Evolutionary conservation across 441 rosid species (phyloP), one percentile per base, ranked within the genome.

Genomic region (Sinapis alba): DNA sequence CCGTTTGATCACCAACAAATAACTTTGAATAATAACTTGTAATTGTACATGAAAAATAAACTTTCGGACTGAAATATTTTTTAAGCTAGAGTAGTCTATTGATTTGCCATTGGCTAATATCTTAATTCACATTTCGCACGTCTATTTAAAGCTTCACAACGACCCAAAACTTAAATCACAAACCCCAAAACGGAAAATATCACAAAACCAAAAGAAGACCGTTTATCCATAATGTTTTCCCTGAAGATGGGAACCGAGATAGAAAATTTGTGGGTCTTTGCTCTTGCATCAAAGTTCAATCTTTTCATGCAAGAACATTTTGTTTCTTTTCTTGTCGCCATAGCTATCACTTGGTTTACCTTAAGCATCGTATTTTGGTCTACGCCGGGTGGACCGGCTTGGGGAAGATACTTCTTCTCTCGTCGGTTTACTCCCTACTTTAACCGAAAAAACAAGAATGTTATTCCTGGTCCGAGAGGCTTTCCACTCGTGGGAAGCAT

Each of bases 361-460:
- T 70, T 86, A 34, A 47, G 83, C 64, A 62, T 91, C 41, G 4
- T 88, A 43, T 68, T 79, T 77, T 93, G 98, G 97, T 84, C 86
- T 69, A 80, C 51, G n/a, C 90, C 93, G 0, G 98, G 98, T n/a
- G 98, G 97, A 69, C 93, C 94, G 0, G 98, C 97, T 28, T 94
- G 98, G 98, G 98, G 98, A 23, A 89, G 76, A 65, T 76, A 85
- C 72, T 36, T 71, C 47, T 69, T 68, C 36, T 57, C 71, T 64
- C 65, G 15, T 28, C 62, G 65, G 56, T 72, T 78, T 27, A 53
- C 28, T 15, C 18, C 5, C 19, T 64, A 16, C 2, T 7, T 20
- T 58, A 77, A 54, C 19, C 56, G 9, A 2, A 59, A 28, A n/a
- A 76, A 80, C 58, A 74, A 57, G 78, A 73, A 28, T 56, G 50